Evolutionary conservation across 2,329 filamentous ascomycete species (phyloP).

Genomic region (Diaporthe eres): DNA sequence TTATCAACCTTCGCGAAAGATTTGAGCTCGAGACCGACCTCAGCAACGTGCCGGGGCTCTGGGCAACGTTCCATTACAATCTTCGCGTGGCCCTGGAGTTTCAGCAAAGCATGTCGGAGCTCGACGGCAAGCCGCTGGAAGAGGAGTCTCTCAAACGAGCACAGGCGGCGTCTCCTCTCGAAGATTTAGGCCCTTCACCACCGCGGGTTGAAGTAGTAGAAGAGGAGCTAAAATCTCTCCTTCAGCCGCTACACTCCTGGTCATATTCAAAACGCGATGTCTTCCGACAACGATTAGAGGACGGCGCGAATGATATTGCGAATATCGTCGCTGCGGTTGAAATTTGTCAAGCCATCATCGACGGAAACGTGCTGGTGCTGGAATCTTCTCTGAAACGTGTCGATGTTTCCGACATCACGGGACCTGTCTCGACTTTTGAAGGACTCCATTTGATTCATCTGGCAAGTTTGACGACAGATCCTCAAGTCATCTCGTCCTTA

Average conservation of each 20-base stretch:
- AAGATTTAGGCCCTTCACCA: neutral
- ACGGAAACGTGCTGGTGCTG: neutral
- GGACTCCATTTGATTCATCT: neutral
- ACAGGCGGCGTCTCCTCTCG: neutral
- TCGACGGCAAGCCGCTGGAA: neutral
- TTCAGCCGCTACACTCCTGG: neutral
- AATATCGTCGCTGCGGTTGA: neutral
- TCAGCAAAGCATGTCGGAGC: neutral
- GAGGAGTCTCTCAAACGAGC: neutral
- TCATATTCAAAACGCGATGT: neutral
- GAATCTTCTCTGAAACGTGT: neutral
- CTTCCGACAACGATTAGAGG: neutral
- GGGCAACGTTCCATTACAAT: too few species aligned
- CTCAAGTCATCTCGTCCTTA: neutral
- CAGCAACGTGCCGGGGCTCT: neutral
- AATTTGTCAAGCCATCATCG: neutral
- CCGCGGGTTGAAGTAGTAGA: neutral
- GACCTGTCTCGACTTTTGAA: neutral
- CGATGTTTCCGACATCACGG: neutral
- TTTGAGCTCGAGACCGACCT: neutral
- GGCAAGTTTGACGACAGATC: neutral
- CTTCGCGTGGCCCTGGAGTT: too few species aligned
- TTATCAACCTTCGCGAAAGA: neutral
- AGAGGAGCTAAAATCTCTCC: neutral
- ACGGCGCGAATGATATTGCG: neutral